Conservation (phyloP, 2,329 filamentous ascomycete species). For the Fusarium denticulatum region DNA sequence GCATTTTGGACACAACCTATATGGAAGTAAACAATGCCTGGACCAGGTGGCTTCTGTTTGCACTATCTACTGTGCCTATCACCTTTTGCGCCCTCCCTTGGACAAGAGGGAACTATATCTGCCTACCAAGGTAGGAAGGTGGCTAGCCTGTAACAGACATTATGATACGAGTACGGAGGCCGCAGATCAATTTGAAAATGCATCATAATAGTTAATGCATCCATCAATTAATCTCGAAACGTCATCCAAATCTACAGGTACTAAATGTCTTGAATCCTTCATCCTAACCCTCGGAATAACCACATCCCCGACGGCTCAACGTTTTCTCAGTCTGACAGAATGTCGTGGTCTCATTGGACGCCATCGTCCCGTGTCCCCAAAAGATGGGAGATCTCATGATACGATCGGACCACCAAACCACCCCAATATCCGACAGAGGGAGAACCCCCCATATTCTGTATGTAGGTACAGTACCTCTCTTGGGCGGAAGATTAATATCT, state of each 20-base stretch:
- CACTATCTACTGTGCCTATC: neutral
- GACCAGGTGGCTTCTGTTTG: neutral
- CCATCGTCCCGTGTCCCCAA: slow-evolving; percentile 2
- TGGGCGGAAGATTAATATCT: neutral
- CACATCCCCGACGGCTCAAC: slow-evolving; percentile 20
- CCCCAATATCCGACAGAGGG: slow-evolving; percentile 19
- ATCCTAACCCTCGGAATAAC: slow-evolving; percentile 24
- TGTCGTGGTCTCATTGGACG: slow-evolving; percentile 16
- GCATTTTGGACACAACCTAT: neutral
- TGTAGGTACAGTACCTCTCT: neutral
- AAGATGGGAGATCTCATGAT: slow-evolving; percentile 29
- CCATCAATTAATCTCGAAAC: neutral
- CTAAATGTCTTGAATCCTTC: neutral
- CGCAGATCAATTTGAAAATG: neutral
- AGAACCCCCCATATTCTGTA: neutral
- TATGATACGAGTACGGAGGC: slow-evolving; percentile 3
- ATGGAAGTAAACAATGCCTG: neutral
- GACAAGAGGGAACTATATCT: neutral
- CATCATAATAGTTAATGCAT: neutral
- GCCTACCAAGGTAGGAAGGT: neutral
- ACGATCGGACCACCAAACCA: slow-evolving; percentile 28
- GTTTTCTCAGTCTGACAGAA: slow-evolving; percentile 17
- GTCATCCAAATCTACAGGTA: neutral
- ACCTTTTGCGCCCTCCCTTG: neutral
- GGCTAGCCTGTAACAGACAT: neutral